Evolutionary conservation across 345 rosid species (phyloP).

Genomic region (Citrus australasica): DNA sequence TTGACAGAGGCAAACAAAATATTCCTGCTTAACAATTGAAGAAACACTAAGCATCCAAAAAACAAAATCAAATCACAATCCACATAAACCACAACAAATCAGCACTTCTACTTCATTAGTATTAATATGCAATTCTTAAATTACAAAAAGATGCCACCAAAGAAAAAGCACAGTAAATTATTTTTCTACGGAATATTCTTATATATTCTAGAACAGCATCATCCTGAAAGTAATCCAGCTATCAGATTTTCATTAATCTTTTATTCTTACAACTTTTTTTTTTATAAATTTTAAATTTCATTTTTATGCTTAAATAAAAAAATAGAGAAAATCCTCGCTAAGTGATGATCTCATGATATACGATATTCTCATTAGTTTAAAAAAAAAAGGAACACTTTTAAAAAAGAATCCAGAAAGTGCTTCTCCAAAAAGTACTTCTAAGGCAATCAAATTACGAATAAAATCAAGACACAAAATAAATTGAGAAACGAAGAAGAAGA

Average conservation of each 20-base stretch:
- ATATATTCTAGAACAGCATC: no score
- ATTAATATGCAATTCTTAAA: neutral
- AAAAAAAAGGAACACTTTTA: neutral
- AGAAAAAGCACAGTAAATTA: neutral
- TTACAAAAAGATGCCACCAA: neutral
- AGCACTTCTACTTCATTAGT: neutral
- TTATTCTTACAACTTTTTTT: neutral
- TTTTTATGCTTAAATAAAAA: neutral
- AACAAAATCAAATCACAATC: neutral
- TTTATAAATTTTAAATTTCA: neutral
- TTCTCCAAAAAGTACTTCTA: neutral
- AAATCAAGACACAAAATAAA: neutral
- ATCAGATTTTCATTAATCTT: neutral
- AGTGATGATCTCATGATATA: neutral
- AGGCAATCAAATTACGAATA: neutral
- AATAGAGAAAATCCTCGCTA: neutral
- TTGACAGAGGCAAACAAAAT: slow-evolving; percentile 38
- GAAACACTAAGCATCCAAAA: neutral
- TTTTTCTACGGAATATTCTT: no score
- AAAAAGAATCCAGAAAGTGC: neutral
- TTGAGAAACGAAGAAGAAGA: neutral
- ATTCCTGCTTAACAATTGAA: slow-evolving; percentile 38
- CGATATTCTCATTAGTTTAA: neutral
- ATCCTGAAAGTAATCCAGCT: neutral
- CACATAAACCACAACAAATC: neutral